Evolutionary conservation across 2,329 filamentous ascomycete species (phyloP).

Genomic region (Pseudocercospora eumusae): DNA sequence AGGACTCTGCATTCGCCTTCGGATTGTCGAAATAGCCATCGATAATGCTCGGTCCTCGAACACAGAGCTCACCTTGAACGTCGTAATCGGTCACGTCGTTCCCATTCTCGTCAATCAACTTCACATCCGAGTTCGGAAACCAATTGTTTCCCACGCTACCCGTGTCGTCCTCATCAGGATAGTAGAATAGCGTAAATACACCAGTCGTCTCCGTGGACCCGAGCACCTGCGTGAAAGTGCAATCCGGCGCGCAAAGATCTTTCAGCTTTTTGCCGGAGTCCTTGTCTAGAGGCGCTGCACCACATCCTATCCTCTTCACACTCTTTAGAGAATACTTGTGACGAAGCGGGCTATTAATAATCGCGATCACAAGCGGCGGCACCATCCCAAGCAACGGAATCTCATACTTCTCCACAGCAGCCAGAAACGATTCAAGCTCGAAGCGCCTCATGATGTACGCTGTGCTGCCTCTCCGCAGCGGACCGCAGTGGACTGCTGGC

Average conservation of each 20-base stretch:
- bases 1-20: neutral
- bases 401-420: neutral
- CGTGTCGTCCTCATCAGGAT: neutral
- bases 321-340: neutral
- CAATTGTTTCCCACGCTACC: neutral
- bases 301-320: neutral
- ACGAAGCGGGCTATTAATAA: neutral
- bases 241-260: neutral
- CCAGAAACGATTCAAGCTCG: constrained; percentile 16
- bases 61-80: neutral
- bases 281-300: neutral
- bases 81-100: neutral
- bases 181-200: neutral
- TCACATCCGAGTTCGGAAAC: neutral
- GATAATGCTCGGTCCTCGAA: neutral
- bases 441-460: constrained; percentile 14
- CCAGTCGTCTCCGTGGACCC: neutral
- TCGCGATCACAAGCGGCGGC: neutral
- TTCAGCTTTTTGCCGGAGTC: neutral
- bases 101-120: neutral
- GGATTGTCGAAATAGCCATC: neutral
- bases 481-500: neutral
- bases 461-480: neutral
- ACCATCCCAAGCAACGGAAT: neutral
- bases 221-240: neutral